Conservation (phyloP, 2,329 filamentous ascomycete genomes). For the Cryphonectria carpinicola region DNA sequence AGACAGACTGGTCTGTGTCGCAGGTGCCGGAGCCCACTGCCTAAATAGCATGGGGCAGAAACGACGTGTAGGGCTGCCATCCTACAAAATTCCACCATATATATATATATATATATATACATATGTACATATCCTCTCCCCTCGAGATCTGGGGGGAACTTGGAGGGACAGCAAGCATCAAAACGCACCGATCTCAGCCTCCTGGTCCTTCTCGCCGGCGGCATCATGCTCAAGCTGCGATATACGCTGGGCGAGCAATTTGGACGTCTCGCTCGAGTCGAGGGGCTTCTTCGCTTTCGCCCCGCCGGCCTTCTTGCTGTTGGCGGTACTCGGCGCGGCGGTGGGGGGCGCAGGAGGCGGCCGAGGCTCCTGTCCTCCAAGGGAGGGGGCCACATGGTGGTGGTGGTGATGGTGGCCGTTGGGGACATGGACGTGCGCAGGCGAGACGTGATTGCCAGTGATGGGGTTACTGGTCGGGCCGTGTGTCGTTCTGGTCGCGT, state of each 20-base stretch:
- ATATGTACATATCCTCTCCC: background rate
- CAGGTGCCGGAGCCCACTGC: background rate
- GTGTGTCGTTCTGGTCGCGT: slow-evolving; percentile 19
- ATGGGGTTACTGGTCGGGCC: slow-evolving; percentile 27
- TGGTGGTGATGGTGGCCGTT: slow-evolving; percentile 35
- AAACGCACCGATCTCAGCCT: slow-evolving; percentile 83
- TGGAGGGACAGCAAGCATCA: background rate
- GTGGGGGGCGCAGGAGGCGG: slow-evolving; percentile 49
- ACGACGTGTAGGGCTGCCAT: background rate
- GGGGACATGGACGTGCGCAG: slow-evolving; percentile 27
- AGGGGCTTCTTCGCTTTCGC: slow-evolving; percentile 81
- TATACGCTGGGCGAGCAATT: slow-evolving; percentile 89
- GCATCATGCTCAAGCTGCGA: slow-evolving; percentile 93
- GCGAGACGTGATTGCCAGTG: slow-evolving; percentile 33
- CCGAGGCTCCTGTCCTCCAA: slow-evolving; percentile 42
- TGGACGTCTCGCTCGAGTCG: slow-evolving; percentile 87
- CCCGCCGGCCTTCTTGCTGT: slow-evolving; percentile 66
- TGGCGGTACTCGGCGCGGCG: slow-evolving; percentile 61
- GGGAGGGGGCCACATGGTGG: slow-evolving; percentile 33
- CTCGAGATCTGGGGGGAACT: background rate
- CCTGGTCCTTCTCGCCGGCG: slow-evolving; percentile 91
- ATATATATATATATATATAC: too few relatives aligned
- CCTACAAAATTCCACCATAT: background rate
- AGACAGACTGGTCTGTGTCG: background rate
- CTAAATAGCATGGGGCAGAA: background rate